Evolutionary conservation across 2,329 filamentous ascomycete genomes (phyloP).

Genomic region (Pyrenophora teres): DNA sequence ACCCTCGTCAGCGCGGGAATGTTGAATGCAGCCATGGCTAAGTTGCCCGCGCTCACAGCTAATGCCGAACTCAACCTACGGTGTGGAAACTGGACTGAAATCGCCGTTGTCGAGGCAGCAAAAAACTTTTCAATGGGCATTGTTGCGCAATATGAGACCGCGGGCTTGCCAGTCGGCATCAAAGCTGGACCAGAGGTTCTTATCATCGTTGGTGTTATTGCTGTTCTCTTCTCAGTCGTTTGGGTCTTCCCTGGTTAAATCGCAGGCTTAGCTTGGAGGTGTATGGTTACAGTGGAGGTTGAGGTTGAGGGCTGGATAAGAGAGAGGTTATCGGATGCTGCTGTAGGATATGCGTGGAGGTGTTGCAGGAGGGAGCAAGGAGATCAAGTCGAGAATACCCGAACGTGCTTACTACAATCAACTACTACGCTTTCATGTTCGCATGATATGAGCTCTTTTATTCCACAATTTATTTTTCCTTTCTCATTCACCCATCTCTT

Average conservation of each 20-base stretch:
- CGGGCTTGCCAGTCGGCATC: conserved; percentile 38
- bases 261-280: not conserved
- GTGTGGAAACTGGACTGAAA: conserved; percentile 54
- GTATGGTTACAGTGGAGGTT: not conserved
- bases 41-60: conserved; percentile 47
- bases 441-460: too few species aligned
- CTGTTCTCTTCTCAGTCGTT: conserved; percentile 25
- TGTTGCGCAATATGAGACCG: conserved; percentile 44
- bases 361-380: too few species aligned
- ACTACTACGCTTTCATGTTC: not conserved
- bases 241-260: conserved; percentile 30
- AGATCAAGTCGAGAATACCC: not conserved
- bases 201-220: conserved; percentile 19
- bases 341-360: too few species aligned
- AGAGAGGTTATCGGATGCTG: too few species aligned
- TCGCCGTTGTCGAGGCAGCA: conserved; percentile 53
- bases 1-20: conserved; percentile 47
- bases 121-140: conserved; percentile 53
- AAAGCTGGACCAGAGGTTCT: conserved; percentile 31
- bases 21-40: conserved; percentile 50
- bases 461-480: too few species aligned
- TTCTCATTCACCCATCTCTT: too few species aligned
- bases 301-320: not conserved
- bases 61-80: conserved; percentile 50
- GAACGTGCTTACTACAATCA: not conserved